These are phyloP conservation scores for Pleodorina starrii DNA, from an alignment of 139 green algal genomes.

Conservation along the genomic window DNA sequence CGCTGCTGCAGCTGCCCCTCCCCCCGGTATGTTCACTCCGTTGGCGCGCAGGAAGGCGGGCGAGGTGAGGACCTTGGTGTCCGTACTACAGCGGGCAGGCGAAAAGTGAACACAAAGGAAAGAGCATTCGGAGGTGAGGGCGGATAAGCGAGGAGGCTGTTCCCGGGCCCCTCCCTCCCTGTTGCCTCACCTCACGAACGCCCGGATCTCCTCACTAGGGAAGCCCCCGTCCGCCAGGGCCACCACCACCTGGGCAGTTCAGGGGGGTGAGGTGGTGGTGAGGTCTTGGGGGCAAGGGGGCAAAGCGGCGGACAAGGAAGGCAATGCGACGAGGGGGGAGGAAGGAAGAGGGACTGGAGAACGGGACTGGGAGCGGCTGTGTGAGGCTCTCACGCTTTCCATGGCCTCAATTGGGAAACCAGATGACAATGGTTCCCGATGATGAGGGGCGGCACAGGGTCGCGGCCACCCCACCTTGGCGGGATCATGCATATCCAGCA, in stretches of 20 bases:
- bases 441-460: too few species aligned
- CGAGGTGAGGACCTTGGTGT: background rate
- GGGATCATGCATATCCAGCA: background rate
- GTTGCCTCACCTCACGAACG: conserved; percentile 16
- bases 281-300: background rate
- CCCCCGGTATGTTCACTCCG: background rate
- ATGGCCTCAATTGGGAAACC: too few species aligned
- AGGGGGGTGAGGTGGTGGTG: background rate
- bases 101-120: background rate
- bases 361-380: too few species aligned
- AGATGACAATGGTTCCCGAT: too few species aligned
- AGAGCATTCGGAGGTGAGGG: too few species aligned
- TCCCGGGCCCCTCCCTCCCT: background rate
- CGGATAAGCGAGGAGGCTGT: too few species aligned
- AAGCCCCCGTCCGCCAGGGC: background rate
- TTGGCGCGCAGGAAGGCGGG: background rate
- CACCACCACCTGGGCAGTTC: background rate
- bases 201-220: conserved; percentile 11
- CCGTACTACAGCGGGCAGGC: background rate
- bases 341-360: too few species aligned
- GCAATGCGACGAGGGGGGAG: background rate
- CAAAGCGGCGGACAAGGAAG: background rate
- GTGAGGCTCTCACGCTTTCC: too few species aligned
- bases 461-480: background rate
- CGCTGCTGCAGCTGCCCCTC: background rate